These are phyloP conservation scores for Pyricularia grisea DNA, from an alignment of 2,329 filamentous ascomycete genomes.

Conservation along the genomic window DNA sequence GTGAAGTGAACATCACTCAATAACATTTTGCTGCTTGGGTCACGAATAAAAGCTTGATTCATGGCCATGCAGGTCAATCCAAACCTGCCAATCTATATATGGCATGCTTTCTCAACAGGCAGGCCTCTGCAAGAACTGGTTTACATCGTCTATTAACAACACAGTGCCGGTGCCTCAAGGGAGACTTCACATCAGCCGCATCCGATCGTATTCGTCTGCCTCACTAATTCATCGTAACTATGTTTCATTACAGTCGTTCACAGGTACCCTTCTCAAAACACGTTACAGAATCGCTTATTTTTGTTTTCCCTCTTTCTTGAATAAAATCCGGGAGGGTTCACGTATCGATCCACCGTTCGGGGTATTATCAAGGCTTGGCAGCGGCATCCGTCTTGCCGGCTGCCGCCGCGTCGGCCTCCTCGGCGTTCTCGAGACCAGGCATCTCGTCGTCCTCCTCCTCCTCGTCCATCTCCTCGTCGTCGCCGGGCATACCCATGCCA, in stretches of 20 bases:
- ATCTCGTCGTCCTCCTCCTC: constrained; percentile 68
- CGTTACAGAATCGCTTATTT: neutral
- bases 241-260: neutral
- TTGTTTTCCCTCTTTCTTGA: neutral
- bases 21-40: too few relatives aligned
- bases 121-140: neutral
- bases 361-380: neutral
- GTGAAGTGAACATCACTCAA: neutral
- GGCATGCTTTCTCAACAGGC: neutral
- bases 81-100: neutral
- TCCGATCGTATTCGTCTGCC: neutral
- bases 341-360: neutral
- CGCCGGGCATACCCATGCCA: constrained; percentile 33
- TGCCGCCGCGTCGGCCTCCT: constrained; percentile 23
- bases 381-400: constrained; percentile 21
- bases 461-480: constrained; percentile 37
- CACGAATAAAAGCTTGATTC: neutral
- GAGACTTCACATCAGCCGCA: too few relatives aligned
- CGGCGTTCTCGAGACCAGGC: constrained; percentile 65
- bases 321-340: neutral
- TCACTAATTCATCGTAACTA: neutral
- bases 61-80: neutral
- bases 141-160: neutral
- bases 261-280: neutral
- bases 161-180: neutral